Conservation (phyloP, 176 grass and related monocot species). For the Cymbopogon citratus region DNA sequence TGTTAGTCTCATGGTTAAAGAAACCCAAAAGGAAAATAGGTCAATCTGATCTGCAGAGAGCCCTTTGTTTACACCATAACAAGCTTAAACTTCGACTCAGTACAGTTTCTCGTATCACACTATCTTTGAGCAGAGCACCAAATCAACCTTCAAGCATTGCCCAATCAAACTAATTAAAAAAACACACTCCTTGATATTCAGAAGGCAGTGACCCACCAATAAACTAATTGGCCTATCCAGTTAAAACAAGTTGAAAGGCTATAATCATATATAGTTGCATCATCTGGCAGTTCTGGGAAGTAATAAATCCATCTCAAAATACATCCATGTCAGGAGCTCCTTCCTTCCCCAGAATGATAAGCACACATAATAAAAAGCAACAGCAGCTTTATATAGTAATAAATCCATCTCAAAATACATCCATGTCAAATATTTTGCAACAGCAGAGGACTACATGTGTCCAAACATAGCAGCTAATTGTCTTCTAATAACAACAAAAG, state of each 20-base stretch:
- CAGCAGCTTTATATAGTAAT: no score
- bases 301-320: no score
- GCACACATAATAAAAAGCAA: no score
- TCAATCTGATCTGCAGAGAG: not conserved
- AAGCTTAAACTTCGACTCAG: not conserved
- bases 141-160: constrained; percentile 76
- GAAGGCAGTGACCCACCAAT: not conserved
- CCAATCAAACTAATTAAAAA: not conserved
- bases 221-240: not conserved
- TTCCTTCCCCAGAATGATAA: no score
- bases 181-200: not conserved
- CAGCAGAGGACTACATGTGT: no score
- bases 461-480: no score
- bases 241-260: not conserved
- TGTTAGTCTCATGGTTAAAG: not conserved
- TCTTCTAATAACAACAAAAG: no score
- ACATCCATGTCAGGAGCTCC: no score
- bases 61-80: not conserved
- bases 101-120: not conserved
- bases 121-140: not conserved
- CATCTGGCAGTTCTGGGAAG: no score
- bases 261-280: no score
- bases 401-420: no score
- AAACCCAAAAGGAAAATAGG: not conserved
- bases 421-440: no score